phyloP scores from a whole-genome alignment of 257 asterid genomes.

The Capsicum rhomboideum region DNA sequence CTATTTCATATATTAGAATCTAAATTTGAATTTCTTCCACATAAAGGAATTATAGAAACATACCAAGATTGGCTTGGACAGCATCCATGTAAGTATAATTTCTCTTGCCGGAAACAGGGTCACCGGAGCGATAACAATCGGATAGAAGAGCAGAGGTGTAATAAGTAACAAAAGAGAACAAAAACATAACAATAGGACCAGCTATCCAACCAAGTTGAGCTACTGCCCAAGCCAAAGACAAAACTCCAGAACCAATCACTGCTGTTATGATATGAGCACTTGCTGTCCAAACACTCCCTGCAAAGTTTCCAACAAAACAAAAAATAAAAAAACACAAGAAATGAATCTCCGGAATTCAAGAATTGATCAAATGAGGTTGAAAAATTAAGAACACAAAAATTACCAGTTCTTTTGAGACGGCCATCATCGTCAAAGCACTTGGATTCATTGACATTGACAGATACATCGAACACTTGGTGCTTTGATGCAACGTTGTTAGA shows the following conservation, averaged over 20 bases:
- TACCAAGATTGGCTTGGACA: conserved; percentile 40
- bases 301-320: not conserved
- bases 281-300: conserved; percentile 51
- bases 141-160: conserved; percentile 49
- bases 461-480: conserved; percentile 33
- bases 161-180: conserved; percentile 50
- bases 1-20: not conserved
- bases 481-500: not conserved
- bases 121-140: conserved; percentile 37
- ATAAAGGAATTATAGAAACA: not conserved
- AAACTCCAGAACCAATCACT: conserved; percentile 52
- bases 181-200: conserved; percentile 39
- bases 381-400: too few relatives aligned
- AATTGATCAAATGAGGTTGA: not conserved
- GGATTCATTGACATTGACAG: conserved; percentile 21
- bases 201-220: conserved; percentile 64
- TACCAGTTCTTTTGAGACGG: conserved; percentile 44
- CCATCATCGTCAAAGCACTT: conserved; percentile 49
- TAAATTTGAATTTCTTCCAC: not conserved
- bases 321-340: not conserved
- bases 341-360: not conserved
- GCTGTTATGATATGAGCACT: conserved; percentile 64
- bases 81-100: conserved; percentile 54
- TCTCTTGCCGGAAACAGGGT: conserved; percentile 36
- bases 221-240: conserved; percentile 60